phyloP scores from a whole-genome alignment of 2,329 filamentous ascomycete genomes.

The Neodidymelliopsis sp. region DNA sequence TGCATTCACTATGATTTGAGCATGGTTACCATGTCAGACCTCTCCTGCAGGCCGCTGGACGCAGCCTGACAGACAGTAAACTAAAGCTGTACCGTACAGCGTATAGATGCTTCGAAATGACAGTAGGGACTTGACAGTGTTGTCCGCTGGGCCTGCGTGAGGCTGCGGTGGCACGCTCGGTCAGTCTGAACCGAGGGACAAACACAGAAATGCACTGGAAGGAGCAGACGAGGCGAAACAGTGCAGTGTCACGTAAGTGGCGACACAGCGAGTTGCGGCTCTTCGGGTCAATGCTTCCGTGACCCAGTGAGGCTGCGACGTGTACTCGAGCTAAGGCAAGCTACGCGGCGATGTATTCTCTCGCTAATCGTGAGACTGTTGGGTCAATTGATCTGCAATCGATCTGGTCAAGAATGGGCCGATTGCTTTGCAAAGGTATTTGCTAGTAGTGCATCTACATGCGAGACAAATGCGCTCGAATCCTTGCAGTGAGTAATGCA shows the following conservation, averaged over 20 bases:
- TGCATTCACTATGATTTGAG: too few relatives aligned
- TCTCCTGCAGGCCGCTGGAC: too few relatives aligned
- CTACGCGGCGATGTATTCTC: slow-evolving; percentile 1
- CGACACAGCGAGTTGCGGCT: slow-evolving; percentile 12
- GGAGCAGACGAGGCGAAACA: slow-evolving; percentile 5
- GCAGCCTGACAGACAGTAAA: too few relatives aligned
- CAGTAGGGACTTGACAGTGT: too few relatives aligned
- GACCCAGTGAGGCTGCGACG: slow-evolving; percentile 6
- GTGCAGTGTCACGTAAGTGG: slow-evolving; percentile 10
- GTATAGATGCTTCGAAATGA: too few relatives aligned
- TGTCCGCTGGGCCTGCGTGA: not conserved
- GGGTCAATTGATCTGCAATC: not conserved
- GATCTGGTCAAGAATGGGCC: not conserved
- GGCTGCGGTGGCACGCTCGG: too few relatives aligned
- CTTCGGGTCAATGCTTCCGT: slow-evolving; percentile 9
- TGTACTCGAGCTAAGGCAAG: not conserved
- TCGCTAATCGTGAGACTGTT: slow-evolving; percentile 15
- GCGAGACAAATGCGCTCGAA: not conserved
- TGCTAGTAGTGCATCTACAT: not conserved
- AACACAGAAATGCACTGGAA: not conserved
- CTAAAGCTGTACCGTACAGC: too few relatives aligned
- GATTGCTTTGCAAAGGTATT: not conserved
- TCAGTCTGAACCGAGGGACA: not conserved
- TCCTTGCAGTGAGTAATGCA: not conserved
- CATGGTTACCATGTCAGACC: too few relatives aligned